Conservation (phyloP, 1,139 yeast species). For the Geotrichum fermentans region DNA sequence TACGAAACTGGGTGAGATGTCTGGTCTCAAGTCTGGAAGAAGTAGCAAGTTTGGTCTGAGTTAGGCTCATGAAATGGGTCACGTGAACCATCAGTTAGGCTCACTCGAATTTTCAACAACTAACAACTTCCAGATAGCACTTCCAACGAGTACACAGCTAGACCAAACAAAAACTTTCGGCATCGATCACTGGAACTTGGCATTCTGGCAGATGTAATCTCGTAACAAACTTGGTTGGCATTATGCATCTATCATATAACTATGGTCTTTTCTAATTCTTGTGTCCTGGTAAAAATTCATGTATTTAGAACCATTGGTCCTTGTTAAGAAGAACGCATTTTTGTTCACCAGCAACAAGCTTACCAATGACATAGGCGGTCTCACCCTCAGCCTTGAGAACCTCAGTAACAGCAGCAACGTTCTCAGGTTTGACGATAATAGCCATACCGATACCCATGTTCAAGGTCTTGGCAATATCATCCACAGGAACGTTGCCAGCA, state of each 20-base stretch:
- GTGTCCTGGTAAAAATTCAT: too few species aligned
- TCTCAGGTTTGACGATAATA: conserved; percentile 59
- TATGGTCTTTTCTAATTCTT: not conserved
- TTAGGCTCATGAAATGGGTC: too few species aligned
- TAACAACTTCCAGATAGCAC: too few species aligned
- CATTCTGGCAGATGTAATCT: too few species aligned
- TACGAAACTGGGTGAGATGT: too few species aligned
- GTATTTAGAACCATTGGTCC: conserved; percentile 44
- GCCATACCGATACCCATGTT: conserved; percentile 98
- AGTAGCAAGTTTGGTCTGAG: too few species aligned
- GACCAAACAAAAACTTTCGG: too few species aligned
- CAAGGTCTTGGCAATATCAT: conserved; percentile 82
- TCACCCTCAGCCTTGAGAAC: conserved; percentile 65
- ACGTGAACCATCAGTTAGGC: too few species aligned
- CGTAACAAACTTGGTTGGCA: conserved; percentile 2
- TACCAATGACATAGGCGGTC: conserved; percentile 73
- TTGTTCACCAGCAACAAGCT: conserved; percentile 53
- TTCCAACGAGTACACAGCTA: too few species aligned
- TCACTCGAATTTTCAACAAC: too few species aligned
- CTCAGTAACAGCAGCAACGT: conserved; percentile 54
- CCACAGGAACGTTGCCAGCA: conserved; percentile 82
- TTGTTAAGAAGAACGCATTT: conserved; percentile 67
- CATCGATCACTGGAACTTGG: too few species aligned
- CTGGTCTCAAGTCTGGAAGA: too few species aligned
- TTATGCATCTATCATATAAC: conserved; percentile 5